Conservation (phyloP, 2,329 filamentous ascomycete species). For the Aspergillus caelatus region DNA sequence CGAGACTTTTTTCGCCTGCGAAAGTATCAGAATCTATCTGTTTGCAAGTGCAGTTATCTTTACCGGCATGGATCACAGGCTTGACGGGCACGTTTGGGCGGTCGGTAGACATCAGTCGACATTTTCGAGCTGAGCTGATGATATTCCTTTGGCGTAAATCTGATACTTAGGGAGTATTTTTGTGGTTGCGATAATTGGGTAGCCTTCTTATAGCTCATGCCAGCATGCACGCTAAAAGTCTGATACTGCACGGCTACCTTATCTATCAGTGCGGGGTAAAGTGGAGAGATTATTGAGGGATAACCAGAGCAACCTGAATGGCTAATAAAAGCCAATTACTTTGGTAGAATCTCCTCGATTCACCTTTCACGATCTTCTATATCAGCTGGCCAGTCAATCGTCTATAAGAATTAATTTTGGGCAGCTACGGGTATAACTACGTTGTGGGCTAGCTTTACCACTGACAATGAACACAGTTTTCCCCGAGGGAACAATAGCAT, state of each 20-base stretch:
- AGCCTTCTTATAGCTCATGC: not conserved
- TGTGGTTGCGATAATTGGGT: not conserved
- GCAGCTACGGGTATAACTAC: not conserved
- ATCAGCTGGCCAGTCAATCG: not conserved
- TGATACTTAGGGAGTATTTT: not conserved
- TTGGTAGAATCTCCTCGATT: not conserved
- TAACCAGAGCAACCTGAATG: not conserved
- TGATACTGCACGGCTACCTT: not conserved
- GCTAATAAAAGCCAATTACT: not conserved
- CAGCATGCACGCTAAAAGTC: not conserved
- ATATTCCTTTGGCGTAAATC: not conserved
- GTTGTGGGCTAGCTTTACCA: not conserved
- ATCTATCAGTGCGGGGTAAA: not conserved
- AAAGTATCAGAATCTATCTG: not conserved
- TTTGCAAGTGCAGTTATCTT: not conserved
- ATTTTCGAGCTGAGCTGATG: not conserved
- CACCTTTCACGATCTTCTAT: not conserved
- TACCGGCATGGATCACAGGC: not conserved
- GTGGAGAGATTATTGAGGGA: not conserved
- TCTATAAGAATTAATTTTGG: not conserved
- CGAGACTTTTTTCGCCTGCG: slow-evolving; percentile 36
- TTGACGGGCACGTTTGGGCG: not conserved
- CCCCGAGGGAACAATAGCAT: not conserved
- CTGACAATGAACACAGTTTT: not conserved
- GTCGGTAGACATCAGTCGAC: not conserved